Base-by-base conservation (phyloP, 495 filamentous ascomycete species). In the Podospora pseudoanserina region DNA sequence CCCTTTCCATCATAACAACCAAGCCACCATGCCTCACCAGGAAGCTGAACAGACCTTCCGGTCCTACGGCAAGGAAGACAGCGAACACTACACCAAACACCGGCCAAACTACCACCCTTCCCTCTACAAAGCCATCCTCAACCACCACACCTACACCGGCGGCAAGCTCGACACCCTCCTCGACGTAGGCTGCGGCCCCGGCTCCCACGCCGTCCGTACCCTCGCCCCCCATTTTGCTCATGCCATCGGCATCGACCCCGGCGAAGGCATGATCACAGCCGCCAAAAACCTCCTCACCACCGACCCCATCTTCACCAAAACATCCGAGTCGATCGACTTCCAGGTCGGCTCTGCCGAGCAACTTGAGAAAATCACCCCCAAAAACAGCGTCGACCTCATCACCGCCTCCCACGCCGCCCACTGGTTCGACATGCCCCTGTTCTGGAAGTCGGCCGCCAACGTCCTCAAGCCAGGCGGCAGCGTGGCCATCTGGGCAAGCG, bases 401-500 rank as follows among this genome's bases (percentile, higher is more conserved):
- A 83, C 78, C 1, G 80, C 80, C 5, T 84, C 82, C 0, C 85
- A 77, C 30, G 81, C 85, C 0, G 85, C 84, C 7, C 87, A 89
- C 70, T 90, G 87, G 87, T 88, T 89, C 79, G 80, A 84, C 64
- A 82, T 88, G 65, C 72, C 86, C 6, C 77, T 83, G n/a, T 88
- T 88, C 75, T 92, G 88, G 86, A 76, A 77, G 0, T 79, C 79
- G 13, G 78, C 88, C 26, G 88, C 88, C 0, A 78, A 82, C n/a
- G 75, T 83, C 2, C 75, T 91, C 32, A 83, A 81, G 67, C 83
- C 83, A 4, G 84, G 84, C 4, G 87, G 86, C 15, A 89, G 80
- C 0, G 83, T 89, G 4, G 85, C 83, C 0, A 34, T 89, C 2
- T 90, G 86, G 86, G 77, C 74, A 77, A 76, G 23, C 76, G 78